These are phyloP conservation scores for Alternaria sp. DNA, from an alignment of 2,329 filamentous ascomycete genomes.

Conservation along the genomic window DNA sequence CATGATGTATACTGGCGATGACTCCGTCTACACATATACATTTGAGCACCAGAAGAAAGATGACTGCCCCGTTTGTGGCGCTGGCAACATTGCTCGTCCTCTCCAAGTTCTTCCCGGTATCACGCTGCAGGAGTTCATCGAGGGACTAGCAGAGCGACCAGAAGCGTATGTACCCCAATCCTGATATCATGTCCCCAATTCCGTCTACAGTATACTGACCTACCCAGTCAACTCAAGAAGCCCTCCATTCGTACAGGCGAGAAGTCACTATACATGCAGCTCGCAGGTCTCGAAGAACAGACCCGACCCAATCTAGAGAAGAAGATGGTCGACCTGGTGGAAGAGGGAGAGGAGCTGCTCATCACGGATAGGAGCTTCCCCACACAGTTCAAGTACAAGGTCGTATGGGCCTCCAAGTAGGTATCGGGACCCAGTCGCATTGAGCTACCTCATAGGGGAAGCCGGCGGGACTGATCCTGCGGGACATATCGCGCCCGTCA, in stretches of 20 bases:
- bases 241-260: constrained; percentile 82
- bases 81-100: constrained; percentile 71
- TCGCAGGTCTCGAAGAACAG: constrained; percentile 80
- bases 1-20: constrained; percentile 99
- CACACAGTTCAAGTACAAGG: constrained; percentile 69
- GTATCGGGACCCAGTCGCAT: background rate
- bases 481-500: background rate
- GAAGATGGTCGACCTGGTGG: constrained; percentile 78
- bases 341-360: constrained; percentile 85
- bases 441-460: background rate
- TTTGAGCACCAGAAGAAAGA: constrained; percentile 94
- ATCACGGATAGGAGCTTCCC: constrained; percentile 91
- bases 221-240: constrained; percentile 77
- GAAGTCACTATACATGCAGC: constrained; percentile 91
- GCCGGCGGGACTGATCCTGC: background rate
- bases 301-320: constrained; percentile 82
- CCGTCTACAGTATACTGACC: background rate
- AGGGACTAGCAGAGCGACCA: constrained; percentile 79
- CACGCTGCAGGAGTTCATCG: constrained; percentile 84
- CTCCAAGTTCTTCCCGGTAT: constrained; percentile 72
- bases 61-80: constrained; percentile 92
- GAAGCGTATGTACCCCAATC: constrained; percentile 64
- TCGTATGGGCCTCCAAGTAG: constrained; percentile 52
- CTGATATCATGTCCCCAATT: background rate
- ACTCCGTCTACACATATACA: constrained; percentile 95